Evolutionary conservation across 768 basidiomycete genomes (phyloP).

Genomic region (Amanita fuliginea): DNA sequence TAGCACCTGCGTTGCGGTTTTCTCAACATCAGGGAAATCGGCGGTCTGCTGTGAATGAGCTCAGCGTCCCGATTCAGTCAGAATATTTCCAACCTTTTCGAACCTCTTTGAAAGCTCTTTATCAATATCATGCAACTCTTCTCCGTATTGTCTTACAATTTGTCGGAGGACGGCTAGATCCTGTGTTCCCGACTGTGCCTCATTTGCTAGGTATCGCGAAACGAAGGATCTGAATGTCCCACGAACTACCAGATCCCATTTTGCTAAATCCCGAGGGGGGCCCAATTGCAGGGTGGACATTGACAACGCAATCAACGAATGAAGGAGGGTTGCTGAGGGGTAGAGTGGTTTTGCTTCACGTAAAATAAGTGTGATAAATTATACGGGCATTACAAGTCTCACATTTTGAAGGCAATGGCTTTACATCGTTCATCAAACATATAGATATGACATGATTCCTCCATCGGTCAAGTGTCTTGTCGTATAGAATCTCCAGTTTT

Average conservation of each 20-base stretch:
- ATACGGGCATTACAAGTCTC: constrained; percentile 1
- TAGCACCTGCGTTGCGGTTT: neutral
- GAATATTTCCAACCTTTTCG: constrained; percentile 8
- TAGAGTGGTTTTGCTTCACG: constrained; percentile 16
- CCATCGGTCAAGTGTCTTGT: constrained; percentile 44
- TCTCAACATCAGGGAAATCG: neutral
- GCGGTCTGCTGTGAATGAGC: neutral
- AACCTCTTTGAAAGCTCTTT: constrained; percentile 23
- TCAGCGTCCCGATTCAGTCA: constrained; percentile 9
- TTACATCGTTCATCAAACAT: constrained; percentile 16
- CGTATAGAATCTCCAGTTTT: constrained; percentile 28
- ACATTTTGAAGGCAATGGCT: constrained; percentile 16
- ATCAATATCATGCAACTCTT: constrained; percentile 35
- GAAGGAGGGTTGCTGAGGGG: constrained; percentile 44
- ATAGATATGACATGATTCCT: constrained; percentile 27
- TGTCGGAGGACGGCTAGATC: constrained; percentile 1
- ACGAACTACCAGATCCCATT: constrained; percentile 24
- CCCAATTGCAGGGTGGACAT: constrained; percentile 47
- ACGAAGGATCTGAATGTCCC: constrained; percentile 30
- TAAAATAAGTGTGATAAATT: neutral
- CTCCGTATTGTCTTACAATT: constrained; percentile 10
- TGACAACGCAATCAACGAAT: constrained; percentile 43
- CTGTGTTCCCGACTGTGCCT: constrained; percentile 4
- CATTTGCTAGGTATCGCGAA: constrained; percentile 20
- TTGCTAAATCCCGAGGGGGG: constrained; percentile 24